phyloP scores from a whole-genome alignment of 169 alveolate genomes.

The Perkinsus chesapeaki region DNA sequence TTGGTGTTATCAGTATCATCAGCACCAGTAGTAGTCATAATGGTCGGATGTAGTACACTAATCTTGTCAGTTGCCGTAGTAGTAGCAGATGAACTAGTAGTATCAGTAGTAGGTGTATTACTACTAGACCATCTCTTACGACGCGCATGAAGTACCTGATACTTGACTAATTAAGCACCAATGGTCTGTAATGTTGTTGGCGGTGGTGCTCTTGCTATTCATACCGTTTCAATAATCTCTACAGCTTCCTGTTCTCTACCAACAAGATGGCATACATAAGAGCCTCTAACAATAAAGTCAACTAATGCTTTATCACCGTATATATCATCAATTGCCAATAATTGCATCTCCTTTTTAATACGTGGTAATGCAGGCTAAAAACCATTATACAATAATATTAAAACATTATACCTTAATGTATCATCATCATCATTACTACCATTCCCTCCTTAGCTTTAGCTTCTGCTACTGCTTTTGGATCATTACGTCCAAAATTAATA shows the following conservation, averaged over 20 bases:
- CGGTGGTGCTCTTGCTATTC: background rate
- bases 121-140: background rate
- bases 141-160: background rate
- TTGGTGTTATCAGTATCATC: no score
- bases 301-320: background rate
- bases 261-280: background rate
- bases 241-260: background rate
- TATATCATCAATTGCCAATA: background rate
- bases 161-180: background rate
- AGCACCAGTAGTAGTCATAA: no score
- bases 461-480: background rate
- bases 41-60: no score
- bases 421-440: background rate
- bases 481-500: background rate
- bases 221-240: background rate
- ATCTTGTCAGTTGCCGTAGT: no score
- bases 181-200: background rate
- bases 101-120: no score
- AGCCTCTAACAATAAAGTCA: background rate
- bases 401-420: background rate
- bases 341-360: background rate
- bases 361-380: background rate
- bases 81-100: no score
- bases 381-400: background rate
- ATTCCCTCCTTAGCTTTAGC: background rate